Percentiles rank a stretch among this genome's conserved stretches.
These are phyloP conservation scores for Sarocladium strictum DNA, from an alignment of 2,329 filamentous ascomycete species.

Conservation along the genomic window DNA sequence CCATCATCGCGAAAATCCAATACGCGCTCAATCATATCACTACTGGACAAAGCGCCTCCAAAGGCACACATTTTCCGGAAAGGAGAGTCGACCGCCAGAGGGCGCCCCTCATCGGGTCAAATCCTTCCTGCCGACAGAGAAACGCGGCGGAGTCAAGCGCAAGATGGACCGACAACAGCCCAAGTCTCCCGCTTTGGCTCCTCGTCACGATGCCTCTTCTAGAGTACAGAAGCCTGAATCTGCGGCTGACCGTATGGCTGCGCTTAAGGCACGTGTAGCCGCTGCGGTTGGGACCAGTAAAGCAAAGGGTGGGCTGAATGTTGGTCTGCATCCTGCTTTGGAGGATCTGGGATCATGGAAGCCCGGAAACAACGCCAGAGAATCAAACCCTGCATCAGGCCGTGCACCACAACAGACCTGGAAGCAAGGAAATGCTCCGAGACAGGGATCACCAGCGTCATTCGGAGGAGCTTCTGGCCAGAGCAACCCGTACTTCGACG, in stretches of 20 bases:
- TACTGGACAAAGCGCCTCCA: too few species aligned
- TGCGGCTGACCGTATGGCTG: conserved; percentile 62
- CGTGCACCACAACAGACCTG: conserved; percentile 14
- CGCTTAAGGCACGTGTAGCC: conserved; percentile 73
- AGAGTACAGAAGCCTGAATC: conserved; percentile 51
- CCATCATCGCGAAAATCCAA: background rate
- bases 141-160: background rate
- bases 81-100: too few species aligned
- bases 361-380: conserved; percentile 15
- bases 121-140: too few species aligned
- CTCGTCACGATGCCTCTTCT: conserved; percentile 48
- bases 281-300: conserved; percentile 61
- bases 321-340: conserved; percentile 73
- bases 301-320: conserved; percentile 62
- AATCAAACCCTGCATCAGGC: background rate
- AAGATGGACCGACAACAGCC: conserved; percentile 45
- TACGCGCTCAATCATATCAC: background rate
- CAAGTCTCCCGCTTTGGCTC: conserved; percentile 45
- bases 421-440: conserved; percentile 9
- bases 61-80: too few species aligned
- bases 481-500: conserved; percentile 77
- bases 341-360: conserved; percentile 48
- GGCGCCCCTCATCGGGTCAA: too few species aligned
- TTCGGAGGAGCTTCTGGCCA: conserved; percentile 7
- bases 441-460: background rate